Evolutionary conservation across 345 rosid genomes (phyloP).

Genomic region (Fremontodendron californicum): DNA sequence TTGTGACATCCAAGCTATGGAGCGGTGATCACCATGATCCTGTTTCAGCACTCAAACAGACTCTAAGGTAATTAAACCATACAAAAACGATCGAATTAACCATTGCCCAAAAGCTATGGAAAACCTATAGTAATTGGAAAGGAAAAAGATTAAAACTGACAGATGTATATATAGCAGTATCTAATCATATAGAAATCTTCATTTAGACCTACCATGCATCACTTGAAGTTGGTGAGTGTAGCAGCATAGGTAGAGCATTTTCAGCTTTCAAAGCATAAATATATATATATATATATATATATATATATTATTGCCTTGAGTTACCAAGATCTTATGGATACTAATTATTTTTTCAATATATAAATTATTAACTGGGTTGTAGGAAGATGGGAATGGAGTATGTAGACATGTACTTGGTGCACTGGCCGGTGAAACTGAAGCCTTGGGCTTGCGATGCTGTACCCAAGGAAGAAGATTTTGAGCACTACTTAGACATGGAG

Average conservation of each 20-base stretch:
- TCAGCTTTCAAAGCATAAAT: too few relatives aligned
- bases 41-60: constrained; percentile 54
- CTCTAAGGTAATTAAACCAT: constrained; percentile 41
- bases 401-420: constrained; percentile 82
- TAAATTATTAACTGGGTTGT: not conserved
- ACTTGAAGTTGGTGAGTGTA: too few relatives aligned
- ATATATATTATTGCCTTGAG: too few relatives aligned
- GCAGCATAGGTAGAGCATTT: too few relatives aligned
- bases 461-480: constrained; percentile 70
- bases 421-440: constrained; percentile 88
- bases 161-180: too few relatives aligned
- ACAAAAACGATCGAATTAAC: not conserved
- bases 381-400: constrained; percentile 73
- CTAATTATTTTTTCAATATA: too few relatives aligned
- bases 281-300: too few relatives aligned
- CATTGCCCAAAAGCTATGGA: not conserved
- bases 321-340: too few relatives aligned
- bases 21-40: constrained; percentile 79
- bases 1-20: constrained; percentile 86
- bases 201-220: too few relatives aligned
- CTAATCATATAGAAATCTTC: too few relatives aligned
- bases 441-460: constrained; percentile 49
- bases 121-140: too few relatives aligned
- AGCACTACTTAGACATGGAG: constrained; percentile 47
- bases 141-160: too few relatives aligned